Percentiles rank a stretch among this genome's conserved stretches.
phyloP scores from a whole-genome alignment of 371 early-diverging fungal species.

The Syncephalastrum contaminatum region DNA sequence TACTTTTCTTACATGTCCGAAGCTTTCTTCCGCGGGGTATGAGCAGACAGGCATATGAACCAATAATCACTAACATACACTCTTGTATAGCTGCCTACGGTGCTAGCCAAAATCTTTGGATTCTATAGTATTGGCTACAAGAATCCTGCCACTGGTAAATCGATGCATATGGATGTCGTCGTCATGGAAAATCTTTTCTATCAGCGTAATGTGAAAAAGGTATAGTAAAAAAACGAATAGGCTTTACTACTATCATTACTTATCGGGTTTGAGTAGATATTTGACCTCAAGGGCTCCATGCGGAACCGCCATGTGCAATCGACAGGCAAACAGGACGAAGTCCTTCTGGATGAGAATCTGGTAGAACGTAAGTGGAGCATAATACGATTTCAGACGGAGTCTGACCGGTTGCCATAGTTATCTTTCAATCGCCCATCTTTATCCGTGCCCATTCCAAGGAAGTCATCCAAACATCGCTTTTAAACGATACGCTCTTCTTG shows the following conservation, averaged over 20 bases:
- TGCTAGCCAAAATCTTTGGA: slow-evolving; percentile 94
- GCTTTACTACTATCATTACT: neutral
- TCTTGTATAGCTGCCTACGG: slow-evolving; percentile 66
- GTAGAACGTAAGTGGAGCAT: slow-evolving; percentile 63
- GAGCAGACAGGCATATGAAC: neutral
- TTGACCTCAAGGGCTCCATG: slow-evolving; percentile 95
- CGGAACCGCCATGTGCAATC: slow-evolving; percentile 94
- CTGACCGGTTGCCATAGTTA: slow-evolving; percentile 39
- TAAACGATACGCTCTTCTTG: slow-evolving; percentile 91
- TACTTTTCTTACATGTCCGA: slow-evolving; percentile 94
- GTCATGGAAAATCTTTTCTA: slow-evolving; percentile 98
- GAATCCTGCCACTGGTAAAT: slow-evolving; percentile 78
- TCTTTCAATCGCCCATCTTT: slow-evolving; percentile 86
- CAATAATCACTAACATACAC: neutral
- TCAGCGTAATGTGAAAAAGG: slow-evolving; percentile 73
- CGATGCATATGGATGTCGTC: slow-evolving; percentile 86
- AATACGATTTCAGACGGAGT: neutral
- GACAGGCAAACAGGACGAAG: slow-evolving; percentile 85
- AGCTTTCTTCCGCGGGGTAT: slow-evolving; percentile 79
- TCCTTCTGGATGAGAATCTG: slow-evolving; percentile 92
- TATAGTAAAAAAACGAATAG: slow-evolving; percentile 11
- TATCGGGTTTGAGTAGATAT: slow-evolving; percentile 53
- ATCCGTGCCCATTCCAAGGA: slow-evolving; percentile 90
- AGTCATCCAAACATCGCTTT: slow-evolving; percentile 76
- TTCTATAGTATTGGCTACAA: slow-evolving; percentile 89